A percentile compares a stretch with the other conserved stretches of the same genome.
Evolutionary conservation across 1,139 yeast genomes (phyloP).

Genomic region (Saccharomyces uvarum): DNA sequence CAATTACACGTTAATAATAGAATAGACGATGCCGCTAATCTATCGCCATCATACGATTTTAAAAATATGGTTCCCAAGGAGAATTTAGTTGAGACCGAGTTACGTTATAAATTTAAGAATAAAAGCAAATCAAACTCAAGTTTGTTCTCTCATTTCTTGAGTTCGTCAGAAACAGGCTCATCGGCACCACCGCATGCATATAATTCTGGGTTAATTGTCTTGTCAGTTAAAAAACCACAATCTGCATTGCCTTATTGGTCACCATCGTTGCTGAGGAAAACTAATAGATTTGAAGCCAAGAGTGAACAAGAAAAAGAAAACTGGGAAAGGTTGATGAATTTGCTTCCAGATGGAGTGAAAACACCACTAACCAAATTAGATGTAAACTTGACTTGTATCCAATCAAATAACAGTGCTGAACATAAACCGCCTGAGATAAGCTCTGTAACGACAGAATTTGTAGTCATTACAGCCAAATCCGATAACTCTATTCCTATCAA

Average conservation of each 20-base stretch:
- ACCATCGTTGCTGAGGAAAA: conserved; percentile 31
- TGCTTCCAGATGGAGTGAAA: conserved; percentile 25
- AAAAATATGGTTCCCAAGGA: conserved; percentile 12
- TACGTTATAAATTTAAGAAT: conserved; percentile 15
- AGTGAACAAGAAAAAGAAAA: conserved; percentile 26
- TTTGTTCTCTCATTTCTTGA: conserved; percentile 21
- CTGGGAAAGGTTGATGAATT: conserved; percentile 22
- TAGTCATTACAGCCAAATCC: conserved; percentile 28
- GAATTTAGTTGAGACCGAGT: conserved; percentile 16
- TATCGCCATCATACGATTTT: conserved; percentile 12
- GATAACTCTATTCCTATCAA: conserved; percentile 32
- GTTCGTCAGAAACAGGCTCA: conserved; percentile 6
- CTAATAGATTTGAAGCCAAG: conserved; percentile 25
- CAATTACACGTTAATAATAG: conserved; percentile 21
- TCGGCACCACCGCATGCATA: conserved; percentile 7
- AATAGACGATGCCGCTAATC: conserved; percentile 12
- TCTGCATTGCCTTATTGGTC: conserved; percentile 33
- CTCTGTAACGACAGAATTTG: conserved; percentile 20
- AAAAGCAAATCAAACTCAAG: conserved; percentile 13
- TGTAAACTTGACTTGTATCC: conserved; percentile 26
- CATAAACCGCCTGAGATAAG: conserved; percentile 26
- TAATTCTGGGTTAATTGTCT: conserved; percentile 22
- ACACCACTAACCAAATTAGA: conserved; percentile 23
- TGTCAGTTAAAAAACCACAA: conserved; percentile 18
- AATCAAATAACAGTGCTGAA: conserved; percentile 21